Base-by-base conservation (phyloP, 2,329 filamentous ascomycete genomes). In the Colletotrichum lentis region DNA sequence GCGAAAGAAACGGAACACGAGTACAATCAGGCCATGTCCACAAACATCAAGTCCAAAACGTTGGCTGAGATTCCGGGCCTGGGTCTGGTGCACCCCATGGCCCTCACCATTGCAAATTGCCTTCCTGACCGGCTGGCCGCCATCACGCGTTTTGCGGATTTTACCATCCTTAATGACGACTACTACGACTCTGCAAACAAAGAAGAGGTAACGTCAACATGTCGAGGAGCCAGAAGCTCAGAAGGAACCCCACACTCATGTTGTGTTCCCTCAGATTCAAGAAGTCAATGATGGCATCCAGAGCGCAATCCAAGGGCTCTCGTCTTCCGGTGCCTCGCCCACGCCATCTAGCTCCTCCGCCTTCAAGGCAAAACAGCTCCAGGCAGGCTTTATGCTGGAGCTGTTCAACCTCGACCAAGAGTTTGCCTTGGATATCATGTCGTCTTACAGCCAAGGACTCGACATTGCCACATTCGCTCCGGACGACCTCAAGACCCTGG, bases 351-450 rank as follows among this genome's bases (percentile, higher is more conserved):
- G 46, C 10, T 11, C 46, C 46, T 24, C 46, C 12, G 12, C n/a
- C 12, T 49, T 49, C 46, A 49, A 49, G n/a, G n/a, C 46, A 1
- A 49, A 49, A 49, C 46, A 49, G 12, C 22, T 49, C 6, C 46
- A 49, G 5, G 46, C 46, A 11, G 24, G 11, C 27, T 24, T 53
- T 1, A 37, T 53, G 5, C 50, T 53, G 12, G 50, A 53, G 5
- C 31, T 53, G 12, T 16, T 53, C 1, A 39, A n/a, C 7, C 50
- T 53, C n/a, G 50, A 53, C 24, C 50, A 53, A 16, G 16, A 35
- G 31, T 53, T 53, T 16, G 50, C 50, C 24, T 5, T 54, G 27
- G 31, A 54, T 5, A 54, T 54, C 50, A 54, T 54, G 50, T 54
- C 50, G 1, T 54, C 50, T 14, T 54, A 54, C 24, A 54, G 50